These are phyloP conservation scores for Schizophyllum commune DNA, from an alignment of 1,284 basidiomycete species.

Conservation along the genomic window DNA sequence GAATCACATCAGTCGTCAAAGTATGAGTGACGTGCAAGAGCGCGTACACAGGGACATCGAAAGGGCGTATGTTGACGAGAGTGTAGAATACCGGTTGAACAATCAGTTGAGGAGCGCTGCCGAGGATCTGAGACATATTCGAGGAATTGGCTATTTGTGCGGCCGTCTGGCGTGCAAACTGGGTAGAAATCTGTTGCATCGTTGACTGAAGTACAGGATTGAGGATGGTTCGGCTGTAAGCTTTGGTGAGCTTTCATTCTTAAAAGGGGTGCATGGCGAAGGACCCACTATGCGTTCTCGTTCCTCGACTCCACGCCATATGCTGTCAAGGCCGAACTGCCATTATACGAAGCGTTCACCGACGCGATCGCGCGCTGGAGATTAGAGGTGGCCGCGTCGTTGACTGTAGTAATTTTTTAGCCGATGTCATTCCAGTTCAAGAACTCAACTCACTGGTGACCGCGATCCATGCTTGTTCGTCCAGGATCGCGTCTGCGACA, in stretches of 20 bases:
- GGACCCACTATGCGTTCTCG: conserved; percentile 42
- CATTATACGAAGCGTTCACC: conserved; percentile 25
- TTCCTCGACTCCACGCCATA: conserved; percentile 27
- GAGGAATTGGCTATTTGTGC: not conserved
- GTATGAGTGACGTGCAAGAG: not conserved
- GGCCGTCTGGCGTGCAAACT: not conserved
- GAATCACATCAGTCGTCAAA: not conserved
- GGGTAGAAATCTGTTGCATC: not conserved
- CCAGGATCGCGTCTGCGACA: conserved; percentile 9
- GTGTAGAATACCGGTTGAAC: conserved; percentile 32
- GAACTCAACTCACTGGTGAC: conserved; percentile 11
- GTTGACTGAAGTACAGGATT: not conserved
- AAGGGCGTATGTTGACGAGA: conserved; percentile 46
- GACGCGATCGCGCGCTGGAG: conserved; percentile 22
- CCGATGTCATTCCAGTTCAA: not conserved
- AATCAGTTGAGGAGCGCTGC: conserved; percentile 44
- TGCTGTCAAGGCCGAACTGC: conserved; percentile 26
- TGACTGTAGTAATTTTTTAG: conserved; percentile 4
- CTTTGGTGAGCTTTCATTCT: not conserved
- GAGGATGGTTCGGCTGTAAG: too few relatives aligned
- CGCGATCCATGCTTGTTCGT: conserved; percentile 16
- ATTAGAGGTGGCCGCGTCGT: conserved; percentile 14
- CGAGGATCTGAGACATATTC: conserved; percentile 20
- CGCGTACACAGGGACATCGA: conserved; percentile 41
- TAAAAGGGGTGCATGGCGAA: not conserved